Evolutionary conservation across 257 asterid genomes (phyloP).

Genomic region (Salvia miltiorrhiza): DNA sequence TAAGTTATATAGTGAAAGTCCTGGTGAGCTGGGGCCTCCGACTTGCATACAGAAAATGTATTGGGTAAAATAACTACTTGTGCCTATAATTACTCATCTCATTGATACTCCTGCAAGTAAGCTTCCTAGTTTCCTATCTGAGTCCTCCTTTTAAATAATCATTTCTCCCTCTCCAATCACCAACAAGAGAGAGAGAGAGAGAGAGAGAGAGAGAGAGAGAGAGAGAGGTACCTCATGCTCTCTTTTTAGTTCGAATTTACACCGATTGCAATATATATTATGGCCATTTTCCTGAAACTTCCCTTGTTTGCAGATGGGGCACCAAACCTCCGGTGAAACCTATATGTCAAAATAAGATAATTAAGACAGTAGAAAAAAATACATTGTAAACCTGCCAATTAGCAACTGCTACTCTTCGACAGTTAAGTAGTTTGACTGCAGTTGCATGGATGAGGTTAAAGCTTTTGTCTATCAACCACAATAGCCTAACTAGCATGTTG

Average conservation of each 20-base stretch:
- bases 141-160: neutral
- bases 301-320: slow-evolving; percentile 90
- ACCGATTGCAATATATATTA: slow-evolving; percentile 55
- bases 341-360: slow-evolving; percentile 26
- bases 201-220: slow-evolving; percentile 25
- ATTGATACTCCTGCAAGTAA: neutral
- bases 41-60: neutral
- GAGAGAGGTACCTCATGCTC: slow-evolving; percentile 58
- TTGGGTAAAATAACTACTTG: neutral
- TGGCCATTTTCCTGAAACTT: slow-evolving; percentile 53
- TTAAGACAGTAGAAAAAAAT: neutral
- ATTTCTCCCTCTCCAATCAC: neutral
- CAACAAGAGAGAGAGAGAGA: neutral
- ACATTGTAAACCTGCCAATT: neutral
- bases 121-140: neutral
- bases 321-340: slow-evolving; percentile 71
- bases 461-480: neutral
- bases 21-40: neutral
- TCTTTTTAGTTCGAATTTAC: slow-evolving; percentile 61
- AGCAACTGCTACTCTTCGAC: neutral
- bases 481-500: neutral
- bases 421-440: neutral
- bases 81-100: neutral
- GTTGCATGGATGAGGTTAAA: neutral
- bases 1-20: neutral